These are phyloP conservation scores for Globisporangium paroecandrum DNA, from an alignment of 352 stramenopile genomes.

Conservation along the genomic window DNA sequence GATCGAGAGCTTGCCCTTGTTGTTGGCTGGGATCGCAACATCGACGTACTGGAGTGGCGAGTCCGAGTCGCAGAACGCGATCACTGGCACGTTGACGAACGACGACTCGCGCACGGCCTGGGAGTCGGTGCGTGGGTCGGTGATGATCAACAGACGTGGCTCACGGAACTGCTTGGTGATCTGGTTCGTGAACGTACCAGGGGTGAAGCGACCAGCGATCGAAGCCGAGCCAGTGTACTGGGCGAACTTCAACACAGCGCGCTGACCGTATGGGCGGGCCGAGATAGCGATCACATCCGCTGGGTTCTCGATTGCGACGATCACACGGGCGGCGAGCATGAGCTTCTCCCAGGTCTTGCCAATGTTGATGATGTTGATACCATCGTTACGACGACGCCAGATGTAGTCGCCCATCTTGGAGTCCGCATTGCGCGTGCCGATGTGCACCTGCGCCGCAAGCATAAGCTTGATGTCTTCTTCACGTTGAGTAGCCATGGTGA, in stretches of 20 bases:
- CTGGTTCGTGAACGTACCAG: constrained; percentile 99
- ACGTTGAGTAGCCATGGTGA: constrained; percentile 83
- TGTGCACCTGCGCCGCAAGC: constrained; percentile 99
- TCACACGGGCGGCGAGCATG: constrained; percentile 98
- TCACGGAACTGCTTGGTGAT: constrained; percentile 99
- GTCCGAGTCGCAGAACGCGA: constrained; percentile 99
- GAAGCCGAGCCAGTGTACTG: constrained; percentile 98
- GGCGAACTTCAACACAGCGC: constrained; percentile 99
- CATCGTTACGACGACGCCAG: constrained; percentile 98
- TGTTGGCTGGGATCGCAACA: constrained; percentile 99
- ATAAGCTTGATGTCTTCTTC: constrained; percentile 99
- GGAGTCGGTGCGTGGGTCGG: constrained; percentile 97
- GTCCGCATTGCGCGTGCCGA: constrained; percentile 99
- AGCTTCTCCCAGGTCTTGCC: constrained; percentile 99
- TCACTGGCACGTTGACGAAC: constrained; percentile 99
- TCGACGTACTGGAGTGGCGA: constrained; percentile 99
- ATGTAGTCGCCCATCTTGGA: constrained; percentile 99
- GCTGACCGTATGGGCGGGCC: constrained; percentile 98
- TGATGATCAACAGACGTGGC: constrained; percentile 99
- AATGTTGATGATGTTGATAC: constrained; percentile 99
- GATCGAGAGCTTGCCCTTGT: constrained; percentile 99
- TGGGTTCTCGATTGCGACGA: constrained; percentile 99
- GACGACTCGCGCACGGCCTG: constrained; percentile 97
- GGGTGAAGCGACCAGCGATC: constrained; percentile 99
- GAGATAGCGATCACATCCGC: constrained; percentile 99